phyloP scores from a whole-genome alignment of 352 stramenopile species.

The Phytophthora meadii region DNA sequence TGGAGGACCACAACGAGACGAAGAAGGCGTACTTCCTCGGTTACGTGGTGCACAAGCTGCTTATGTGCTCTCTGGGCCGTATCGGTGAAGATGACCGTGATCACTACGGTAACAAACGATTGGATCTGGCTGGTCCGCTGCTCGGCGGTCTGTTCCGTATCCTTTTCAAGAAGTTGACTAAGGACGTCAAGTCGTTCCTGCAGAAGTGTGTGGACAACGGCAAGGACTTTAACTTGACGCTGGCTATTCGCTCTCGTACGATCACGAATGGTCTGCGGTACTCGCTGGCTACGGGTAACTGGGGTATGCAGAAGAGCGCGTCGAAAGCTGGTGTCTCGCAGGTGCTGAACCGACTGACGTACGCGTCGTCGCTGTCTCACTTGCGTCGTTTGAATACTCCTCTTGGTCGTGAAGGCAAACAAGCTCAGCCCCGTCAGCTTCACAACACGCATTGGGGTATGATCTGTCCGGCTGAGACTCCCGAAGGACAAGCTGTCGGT shows the following conservation, averaged over 20 bases:
- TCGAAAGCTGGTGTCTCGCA: conserved; percentile 99
- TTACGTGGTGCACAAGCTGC: conserved; percentile 99
- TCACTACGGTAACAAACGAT: conserved; percentile 99
- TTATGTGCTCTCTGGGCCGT: conserved; percentile 98
- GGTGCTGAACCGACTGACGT: conserved; percentile 99
- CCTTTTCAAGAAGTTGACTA: conserved; percentile 99
- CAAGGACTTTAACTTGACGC: conserved; percentile 97
- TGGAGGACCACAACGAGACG: conserved; percentile 98
- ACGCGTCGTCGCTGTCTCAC: conserved; percentile 98
- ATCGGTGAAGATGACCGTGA: conserved; percentile 99
- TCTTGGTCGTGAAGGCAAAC: conserved; percentile 98
- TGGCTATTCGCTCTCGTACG: conserved; percentile 97
- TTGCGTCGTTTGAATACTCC: conserved; percentile 99
- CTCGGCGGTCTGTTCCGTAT: conserved; percentile 98
- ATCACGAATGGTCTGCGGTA: conserved; percentile 99
- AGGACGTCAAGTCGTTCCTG: conserved; percentile 96
- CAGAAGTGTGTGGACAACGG: conserved; percentile 93
- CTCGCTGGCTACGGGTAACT: conserved; percentile 99
- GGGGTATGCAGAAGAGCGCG: conserved; percentile 94
- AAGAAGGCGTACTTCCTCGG: conserved; percentile 98
- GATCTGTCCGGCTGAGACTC: conserved; percentile 98
- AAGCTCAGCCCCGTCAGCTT: conserved; percentile 98
- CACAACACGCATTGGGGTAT: conserved; percentile 99
- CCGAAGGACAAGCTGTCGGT: conserved; percentile 95
- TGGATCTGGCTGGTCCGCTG: conserved; percentile 98